Base-by-base conservation (phyloP, 2,329 filamentous ascomycete genomes). In the Fusarium oxysporum region DNA sequence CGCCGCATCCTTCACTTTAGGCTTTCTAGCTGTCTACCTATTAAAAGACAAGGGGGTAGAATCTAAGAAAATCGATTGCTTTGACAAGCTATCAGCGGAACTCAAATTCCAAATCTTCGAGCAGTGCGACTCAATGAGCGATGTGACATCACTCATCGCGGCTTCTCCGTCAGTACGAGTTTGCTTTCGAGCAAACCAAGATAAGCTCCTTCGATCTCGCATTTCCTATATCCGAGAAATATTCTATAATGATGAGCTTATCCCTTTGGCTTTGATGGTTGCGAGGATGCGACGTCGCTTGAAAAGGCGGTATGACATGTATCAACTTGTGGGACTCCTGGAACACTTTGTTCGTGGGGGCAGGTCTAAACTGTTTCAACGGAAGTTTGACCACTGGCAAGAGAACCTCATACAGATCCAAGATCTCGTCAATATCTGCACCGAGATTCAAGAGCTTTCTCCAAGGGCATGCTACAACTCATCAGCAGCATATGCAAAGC, bases 21-120 rank as follows among this genome's bases (percentile, higher is more conserved):
- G 23, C 23, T 16, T 38, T 28, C 32, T 53, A 14, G 5, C 13
- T 3, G 2, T 21, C 33, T 38, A 16, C 33, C 33, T 21, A 1
- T 3, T 4, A 16, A 38, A 28, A 6, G 33, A 25, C 13, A 38
- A 7, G 7, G 16, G n/a, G 3, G 4, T 1, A 13, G 2, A 6
- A 12, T 1, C 1, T 1, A 10, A n/a, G 23, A 53, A 38, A 38
- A 1, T 1, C 0, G 23, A 38, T 6, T 25, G 33, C 7, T 38
- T 53, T 53, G 19, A 11, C 0, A 38, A 38, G 23, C 13, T 53
- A 2, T 33, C 50, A 17, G 50, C 19, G 5, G 50, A 53, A 35
- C 6, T 38, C 2, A 53, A 38, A 5, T 25, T 53, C 5, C 6
- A 16, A 2, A 1, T 53, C 16, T n/a, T 37, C 13, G 17, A 28